Conservation (phyloP, 2,329 filamentous ascomycete species). For the Ilyonectria mors-panacis region DNA sequence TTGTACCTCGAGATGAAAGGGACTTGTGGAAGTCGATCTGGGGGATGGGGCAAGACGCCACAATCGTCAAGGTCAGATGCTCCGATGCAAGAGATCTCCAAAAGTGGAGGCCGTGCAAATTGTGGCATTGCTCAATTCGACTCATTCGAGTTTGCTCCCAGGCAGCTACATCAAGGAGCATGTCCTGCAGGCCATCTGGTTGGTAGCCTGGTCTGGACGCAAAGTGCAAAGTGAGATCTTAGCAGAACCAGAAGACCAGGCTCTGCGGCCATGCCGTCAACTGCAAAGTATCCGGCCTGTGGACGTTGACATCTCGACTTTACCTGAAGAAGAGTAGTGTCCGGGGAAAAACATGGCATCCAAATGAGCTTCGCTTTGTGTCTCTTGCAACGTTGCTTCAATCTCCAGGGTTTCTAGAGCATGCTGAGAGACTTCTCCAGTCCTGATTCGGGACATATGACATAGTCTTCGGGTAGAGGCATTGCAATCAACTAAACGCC, state of each 20-base stretch:
- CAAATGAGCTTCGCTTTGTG: neutral
- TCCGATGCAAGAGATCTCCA: constrained; percentile 30
- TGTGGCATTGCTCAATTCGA: constrained; percentile 23
- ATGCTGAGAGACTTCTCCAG: neutral
- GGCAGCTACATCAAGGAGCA: constrained; percentile 7
- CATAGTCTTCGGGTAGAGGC: constrained; percentile 1
- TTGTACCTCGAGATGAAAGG: constrained; percentile 1
- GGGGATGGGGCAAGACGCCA: constrained; percentile 27
- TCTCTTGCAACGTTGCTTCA: neutral
- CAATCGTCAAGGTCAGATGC: constrained; percentile 25
- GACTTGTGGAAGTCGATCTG: constrained; percentile 25
- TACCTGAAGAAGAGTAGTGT: neutral
- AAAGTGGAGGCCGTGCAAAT: constrained; percentile 16
- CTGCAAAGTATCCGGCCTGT: neutral
- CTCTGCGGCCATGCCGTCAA: neutral
- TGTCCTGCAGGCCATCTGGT: constrained; percentile 12
- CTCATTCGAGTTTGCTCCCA: neutral
- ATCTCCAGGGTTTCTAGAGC: neutral
- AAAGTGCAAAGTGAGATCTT: neutral
- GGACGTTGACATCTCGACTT: neutral
- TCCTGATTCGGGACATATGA: neutral
- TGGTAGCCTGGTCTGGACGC: neutral
- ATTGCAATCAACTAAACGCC: constrained; percentile 23
- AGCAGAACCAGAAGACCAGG: neutral
- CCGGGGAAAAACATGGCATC: too few relatives aligned